A percentile compares a stretch with the other conserved stretches of the same genome.
Evolutionary conservation across 2,329 filamentous ascomycete species (phyloP).

Genomic region (Mycogone perniciosa): DNA sequence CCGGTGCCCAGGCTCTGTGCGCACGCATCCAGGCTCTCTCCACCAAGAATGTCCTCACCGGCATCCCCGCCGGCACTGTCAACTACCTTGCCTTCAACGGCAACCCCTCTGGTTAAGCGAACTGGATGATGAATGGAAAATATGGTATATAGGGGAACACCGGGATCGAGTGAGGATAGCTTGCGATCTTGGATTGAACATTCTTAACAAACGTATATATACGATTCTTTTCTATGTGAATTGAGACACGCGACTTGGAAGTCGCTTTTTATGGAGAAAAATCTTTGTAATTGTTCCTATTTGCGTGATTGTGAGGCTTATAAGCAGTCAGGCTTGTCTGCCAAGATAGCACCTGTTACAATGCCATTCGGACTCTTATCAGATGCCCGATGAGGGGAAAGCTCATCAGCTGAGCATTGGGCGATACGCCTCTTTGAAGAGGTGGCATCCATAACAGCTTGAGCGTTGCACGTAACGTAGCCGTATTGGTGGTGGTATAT

Average conservation of each 20-base stretch:
- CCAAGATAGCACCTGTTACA: too few species aligned
- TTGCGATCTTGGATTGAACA: neutral
- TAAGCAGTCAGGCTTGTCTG: too few species aligned
- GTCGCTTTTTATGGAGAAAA: too few species aligned
- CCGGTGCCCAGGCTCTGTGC: slow-evolving; percentile 22
- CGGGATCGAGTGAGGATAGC: neutral
- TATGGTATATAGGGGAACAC: neutral
- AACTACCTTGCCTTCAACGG: slow-evolving; percentile 43
- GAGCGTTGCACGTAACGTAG: too few species aligned
- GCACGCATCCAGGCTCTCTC: slow-evolving; percentile 23
- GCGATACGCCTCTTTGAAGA: too few species aligned
- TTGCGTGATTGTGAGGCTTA: too few species aligned
- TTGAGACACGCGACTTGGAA: neutral
- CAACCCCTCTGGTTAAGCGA: slow-evolving; percentile 15
- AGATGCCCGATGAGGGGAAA: too few species aligned
- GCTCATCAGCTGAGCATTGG: too few species aligned
- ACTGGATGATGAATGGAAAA: neutral
- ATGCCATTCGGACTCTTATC: too few species aligned
- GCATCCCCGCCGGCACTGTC: slow-evolving; percentile 26
- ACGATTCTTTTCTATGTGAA: neutral
- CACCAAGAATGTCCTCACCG: slow-evolving; percentile 29
- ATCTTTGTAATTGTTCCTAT: too few species aligned
- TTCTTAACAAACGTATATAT: slow-evolving; percentile 1
- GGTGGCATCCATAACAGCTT: too few species aligned
- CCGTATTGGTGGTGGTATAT: too few species aligned